Conservation (phyloP, 345 rosid genomes). For the Lepidium aucheri region DNA sequence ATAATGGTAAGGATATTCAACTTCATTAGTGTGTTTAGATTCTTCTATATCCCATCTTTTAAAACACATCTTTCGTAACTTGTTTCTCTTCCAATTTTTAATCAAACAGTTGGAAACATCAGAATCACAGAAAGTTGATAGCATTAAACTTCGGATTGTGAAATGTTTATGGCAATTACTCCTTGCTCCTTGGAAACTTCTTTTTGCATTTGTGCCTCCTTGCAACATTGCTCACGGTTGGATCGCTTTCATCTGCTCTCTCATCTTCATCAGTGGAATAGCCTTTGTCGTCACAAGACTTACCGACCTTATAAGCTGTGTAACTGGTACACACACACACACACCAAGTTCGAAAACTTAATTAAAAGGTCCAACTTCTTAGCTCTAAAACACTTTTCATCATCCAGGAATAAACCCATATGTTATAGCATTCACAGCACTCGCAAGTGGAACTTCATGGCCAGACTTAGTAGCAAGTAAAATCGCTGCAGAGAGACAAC, state of each 20-base stretch:
- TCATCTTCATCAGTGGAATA: slow-evolving; percentile 71
- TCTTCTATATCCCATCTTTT: neutral
- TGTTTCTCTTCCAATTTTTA: slow-evolving; percentile 10
- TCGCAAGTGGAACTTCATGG: slow-evolving; percentile 96
- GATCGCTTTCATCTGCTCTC: slow-evolving; percentile 81
- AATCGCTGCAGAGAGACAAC: slow-evolving; percentile 92
- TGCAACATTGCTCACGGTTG: slow-evolving; percentile 83
- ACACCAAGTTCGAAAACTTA: neutral
- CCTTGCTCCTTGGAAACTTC: slow-evolving; percentile 63
- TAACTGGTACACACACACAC: slow-evolving; percentile 52
- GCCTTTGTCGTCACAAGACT: slow-evolving; percentile 69
- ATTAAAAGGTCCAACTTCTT: neutral
- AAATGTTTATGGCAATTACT: slow-evolving; percentile 55
- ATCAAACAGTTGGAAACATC: slow-evolving; percentile 53
- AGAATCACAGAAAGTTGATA: slow-evolving; percentile 51
- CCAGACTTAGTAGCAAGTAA: slow-evolving; percentile 95
- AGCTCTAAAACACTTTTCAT: neutral
- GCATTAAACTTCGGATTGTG: slow-evolving; percentile 27
- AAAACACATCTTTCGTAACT: neutral
- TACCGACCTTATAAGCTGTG: slow-evolving; percentile 85
- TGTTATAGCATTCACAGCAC: slow-evolving; percentile 88
- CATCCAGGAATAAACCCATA: slow-evolving; percentile 76
- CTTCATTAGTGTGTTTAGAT: neutral
- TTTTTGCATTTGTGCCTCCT: slow-evolving; percentile 93
- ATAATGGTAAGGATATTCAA: slow-evolving; percentile 35